Evolutionary conservation across 768 basidiomycete species (phyloP).

Genomic region (Mycena rebaudengoi): DNA sequence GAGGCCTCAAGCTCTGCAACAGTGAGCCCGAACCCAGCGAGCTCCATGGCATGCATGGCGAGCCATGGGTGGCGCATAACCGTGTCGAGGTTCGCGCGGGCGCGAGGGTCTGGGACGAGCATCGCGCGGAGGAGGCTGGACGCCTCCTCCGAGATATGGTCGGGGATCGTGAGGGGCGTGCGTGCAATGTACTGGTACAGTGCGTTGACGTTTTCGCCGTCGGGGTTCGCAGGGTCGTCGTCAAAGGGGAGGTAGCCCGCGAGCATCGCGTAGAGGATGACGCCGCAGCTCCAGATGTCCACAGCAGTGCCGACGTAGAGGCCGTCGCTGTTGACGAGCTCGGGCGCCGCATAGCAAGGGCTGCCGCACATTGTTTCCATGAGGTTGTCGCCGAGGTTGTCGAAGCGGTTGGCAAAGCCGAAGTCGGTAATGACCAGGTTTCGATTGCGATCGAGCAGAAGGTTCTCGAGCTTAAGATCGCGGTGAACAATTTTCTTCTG

Average conservation of each 20-base stretch:
- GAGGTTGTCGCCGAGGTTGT: slow-evolving; percentile 88
- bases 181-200: slow-evolving; percentile 98
- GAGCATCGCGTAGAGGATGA: slow-evolving; percentile 96
- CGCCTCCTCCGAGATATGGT: slow-evolving; percentile 87
- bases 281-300: slow-evolving; percentile 97
- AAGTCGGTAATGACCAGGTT: slow-evolving; percentile 36
- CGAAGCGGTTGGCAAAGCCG: slow-evolving; percentile 72
- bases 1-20: slow-evolving; percentile 87
- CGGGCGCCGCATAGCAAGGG: slow-evolving; percentile 98
- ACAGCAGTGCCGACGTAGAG: slow-evolving; percentile 98
- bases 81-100: slow-evolving; percentile 74
- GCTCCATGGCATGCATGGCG: slow-evolving; percentile 53
- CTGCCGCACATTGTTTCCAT: slow-evolving; percentile 99
- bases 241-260: slow-evolving; percentile 98
- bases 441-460: slow-evolving; percentile 44
- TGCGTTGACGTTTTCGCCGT: slow-evolving; percentile 98
- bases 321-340: slow-evolving; percentile 96
- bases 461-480: slow-evolving; percentile 83
- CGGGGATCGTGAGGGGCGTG: slow-evolving; percentile 94
- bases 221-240: slow-evolving; percentile 97
- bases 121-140: slow-evolving; percentile 86
- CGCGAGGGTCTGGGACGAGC: slow-evolving; percentile 91
- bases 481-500: slow-evolving; percentile 79
- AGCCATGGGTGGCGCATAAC: slow-evolving; percentile 95
- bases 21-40: slow-evolving; percentile 65